Base-by-base conservation (phyloP, 306 rosid genomes). In the Inga leiocalycina region DNA sequence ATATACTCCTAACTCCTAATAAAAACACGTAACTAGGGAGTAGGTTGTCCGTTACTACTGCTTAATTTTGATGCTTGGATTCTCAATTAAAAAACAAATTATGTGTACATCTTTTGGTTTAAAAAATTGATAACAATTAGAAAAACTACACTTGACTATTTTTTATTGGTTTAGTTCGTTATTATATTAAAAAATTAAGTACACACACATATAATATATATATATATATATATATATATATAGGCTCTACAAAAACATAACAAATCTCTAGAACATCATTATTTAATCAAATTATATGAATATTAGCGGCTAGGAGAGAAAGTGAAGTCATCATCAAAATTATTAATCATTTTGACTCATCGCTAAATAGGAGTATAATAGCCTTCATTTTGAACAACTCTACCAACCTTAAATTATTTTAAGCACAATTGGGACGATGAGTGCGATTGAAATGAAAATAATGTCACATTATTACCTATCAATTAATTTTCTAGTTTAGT, bases 231-330 rank as follows among this genome's bases (percentile, higher is more conserved):
- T 39, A 39, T 5, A 37, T 1, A 34, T 3, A 34, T 4, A 34
- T 4, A 34, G 4, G 10, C 3, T 37, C 17, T 70, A 9, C 8
- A 41, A 70, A 41, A 35, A n/a, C 22, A 57, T 2, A 57, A 59
- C 6, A 9, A 41, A 8, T 20, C 2, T 70, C 34, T 70, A 19
- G 75, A 70, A 41, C 75, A 20, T 10, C 30, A n/a, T 49, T 35
- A 35, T 34, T 54, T 19, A 54, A 41, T 27, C 20, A 35, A 75
- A 35, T 35, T 19, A 48, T 22, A 22, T 48, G 45, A 6, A 72
- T 11, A 44, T 71, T 74, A 20, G 75, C 87, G 77, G 87, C 39
- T 52, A 67, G 67, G 56, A 41, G 39, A 43, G 46, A 61, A 74
- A 32, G 13, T 32, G 46, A 39, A 52, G 64, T 74, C 87, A 15